These are phyloP conservation scores for Colletotrichum godetiae DNA, from an alignment of 2,329 filamentous ascomycete species.

Conservation along the genomic window DNA sequence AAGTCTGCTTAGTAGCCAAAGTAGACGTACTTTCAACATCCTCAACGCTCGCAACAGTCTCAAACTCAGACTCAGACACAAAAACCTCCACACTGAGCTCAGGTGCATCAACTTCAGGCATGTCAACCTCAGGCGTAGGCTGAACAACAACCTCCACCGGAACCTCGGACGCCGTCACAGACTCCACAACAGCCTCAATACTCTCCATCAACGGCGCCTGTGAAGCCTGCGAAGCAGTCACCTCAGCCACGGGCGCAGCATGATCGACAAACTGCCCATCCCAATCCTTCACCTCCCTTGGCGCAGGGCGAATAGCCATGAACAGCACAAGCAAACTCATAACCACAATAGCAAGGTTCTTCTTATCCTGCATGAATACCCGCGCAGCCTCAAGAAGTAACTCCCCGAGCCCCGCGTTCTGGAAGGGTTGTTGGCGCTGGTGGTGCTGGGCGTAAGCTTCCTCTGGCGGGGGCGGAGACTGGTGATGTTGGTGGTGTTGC, in stretches of 20 bases:
- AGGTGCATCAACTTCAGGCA: not conserved
- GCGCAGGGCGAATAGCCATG: slow-evolving; percentile 51
- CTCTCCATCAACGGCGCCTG: slow-evolving; percentile 5
- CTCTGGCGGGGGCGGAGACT: slow-evolving; percentile 36
- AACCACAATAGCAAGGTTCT: slow-evolving; percentile 68
- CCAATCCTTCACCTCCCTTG: slow-evolving; percentile 41
- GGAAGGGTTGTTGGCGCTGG: slow-evolving; percentile 38
- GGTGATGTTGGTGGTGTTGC: slow-evolving; percentile 38
- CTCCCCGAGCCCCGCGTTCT: slow-evolving; percentile 63
- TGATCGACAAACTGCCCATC: slow-evolving; percentile 37
- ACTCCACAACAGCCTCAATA: slow-evolving; percentile 1
- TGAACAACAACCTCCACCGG: not conserved
- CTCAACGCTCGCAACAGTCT: not conserved
- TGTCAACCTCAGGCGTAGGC: not conserved
- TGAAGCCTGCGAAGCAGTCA: not conserved
- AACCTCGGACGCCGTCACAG: not conserved
- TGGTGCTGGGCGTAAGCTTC: slow-evolving; percentile 44
- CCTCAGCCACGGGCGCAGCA: slow-evolving; percentile 27
- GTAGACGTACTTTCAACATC: not conserved
- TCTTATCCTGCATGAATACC: slow-evolving; percentile 67
- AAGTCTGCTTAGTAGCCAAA: not conserved
- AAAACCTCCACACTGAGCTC: not conserved
- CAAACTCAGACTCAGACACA: not conserved
- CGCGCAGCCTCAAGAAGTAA: slow-evolving; percentile 64
- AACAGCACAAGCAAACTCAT: slow-evolving; percentile 65